Conservation (phyloP, 768 basidiomycete species). For the Piloderma croceum region DNA sequence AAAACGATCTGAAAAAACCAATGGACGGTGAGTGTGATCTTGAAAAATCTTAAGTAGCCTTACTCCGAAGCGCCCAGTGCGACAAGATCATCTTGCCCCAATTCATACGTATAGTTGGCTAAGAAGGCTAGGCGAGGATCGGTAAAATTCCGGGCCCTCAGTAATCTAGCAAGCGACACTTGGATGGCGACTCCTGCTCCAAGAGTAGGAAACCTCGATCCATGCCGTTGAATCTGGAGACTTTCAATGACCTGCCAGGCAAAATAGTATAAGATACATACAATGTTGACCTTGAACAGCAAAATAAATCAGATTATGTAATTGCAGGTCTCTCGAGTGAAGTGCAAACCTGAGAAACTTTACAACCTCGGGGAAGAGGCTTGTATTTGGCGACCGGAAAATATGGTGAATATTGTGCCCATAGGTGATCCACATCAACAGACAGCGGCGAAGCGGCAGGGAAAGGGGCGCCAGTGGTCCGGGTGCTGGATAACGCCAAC, state of each 20-base stretch:
- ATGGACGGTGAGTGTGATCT: background rate
- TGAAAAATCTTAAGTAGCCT: slow-evolving; percentile 16
- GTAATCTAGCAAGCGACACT: slow-evolving; percentile 48
- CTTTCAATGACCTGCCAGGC: background rate
- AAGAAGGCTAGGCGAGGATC: slow-evolving; percentile 54
- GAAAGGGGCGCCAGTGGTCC: no score
- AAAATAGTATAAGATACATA: slow-evolving; percentile 25
- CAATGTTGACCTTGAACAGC: slow-evolving; percentile 50
- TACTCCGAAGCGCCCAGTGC: slow-evolving; percentile 63
- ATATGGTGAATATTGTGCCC: slow-evolving; percentile 64
- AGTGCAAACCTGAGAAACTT: slow-evolving; percentile 46
- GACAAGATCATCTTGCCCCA: slow-evolving; percentile 57
- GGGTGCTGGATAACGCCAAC: no score
- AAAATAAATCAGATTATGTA: background rate
- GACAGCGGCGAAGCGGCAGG: background rate
- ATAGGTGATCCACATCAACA: slow-evolving; percentile 25
- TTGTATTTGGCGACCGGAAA: slow-evolving; percentile 42
- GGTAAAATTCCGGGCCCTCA: slow-evolving; percentile 38
- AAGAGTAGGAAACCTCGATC: slow-evolving; percentile 68
- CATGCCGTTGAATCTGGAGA: slow-evolving; percentile 71
- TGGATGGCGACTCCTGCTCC: slow-evolving; percentile 39
- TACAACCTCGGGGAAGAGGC: slow-evolving; percentile 43
- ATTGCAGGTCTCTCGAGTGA: background rate
- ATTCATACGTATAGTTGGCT: slow-evolving; percentile 48
- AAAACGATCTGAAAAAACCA: slow-evolving; percentile 31